These are phyloP conservation scores for Amylocystis lapponica DNA, from an alignment of 768 basidiomycete genomes.

Conservation along the genomic window DNA sequence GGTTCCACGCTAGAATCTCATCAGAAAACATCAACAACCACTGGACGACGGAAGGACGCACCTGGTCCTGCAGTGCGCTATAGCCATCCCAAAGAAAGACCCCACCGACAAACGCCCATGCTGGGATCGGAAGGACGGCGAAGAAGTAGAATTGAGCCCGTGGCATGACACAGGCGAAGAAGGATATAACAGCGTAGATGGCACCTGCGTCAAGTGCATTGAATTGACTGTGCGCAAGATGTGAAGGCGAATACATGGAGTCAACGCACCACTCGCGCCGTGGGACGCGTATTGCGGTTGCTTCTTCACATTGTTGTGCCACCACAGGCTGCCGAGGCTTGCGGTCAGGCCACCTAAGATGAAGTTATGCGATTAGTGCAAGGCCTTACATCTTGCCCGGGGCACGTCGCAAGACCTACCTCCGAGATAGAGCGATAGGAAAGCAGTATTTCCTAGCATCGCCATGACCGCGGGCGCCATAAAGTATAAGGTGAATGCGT, in stretches of 20 bases:
- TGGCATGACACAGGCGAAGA: constrained; percentile 69
- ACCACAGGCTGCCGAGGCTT: constrained; percentile 43
- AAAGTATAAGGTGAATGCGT: constrained; percentile 74
- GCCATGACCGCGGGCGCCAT: constrained; percentile 61
- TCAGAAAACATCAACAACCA: neutral
- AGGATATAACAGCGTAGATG: constrained; percentile 63
- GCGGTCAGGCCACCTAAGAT: constrained; percentile 55
- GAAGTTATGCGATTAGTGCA: too few species aligned
- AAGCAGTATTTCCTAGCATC: constrained; percentile 59
- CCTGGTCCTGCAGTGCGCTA: constrained; percentile 28
- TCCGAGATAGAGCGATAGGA: constrained; percentile 69
- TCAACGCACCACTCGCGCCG: constrained; percentile 68
- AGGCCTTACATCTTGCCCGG: too few species aligned
- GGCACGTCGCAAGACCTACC: constrained; percentile 46
- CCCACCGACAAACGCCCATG: constrained; percentile 68
- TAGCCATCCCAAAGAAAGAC: constrained; percentile 58
- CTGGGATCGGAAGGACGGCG: constrained; percentile 73
- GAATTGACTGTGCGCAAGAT: neutral
- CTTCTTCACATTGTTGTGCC: constrained; percentile 32
- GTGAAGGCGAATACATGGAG: neutral
- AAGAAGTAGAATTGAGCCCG: constrained; percentile 62
- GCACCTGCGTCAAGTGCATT: constrained; percentile 42
- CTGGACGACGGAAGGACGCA: constrained; percentile 14
- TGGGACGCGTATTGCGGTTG: constrained; percentile 30
- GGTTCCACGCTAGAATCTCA: constrained; percentile 37